Base-by-base conservation (phyloP, 306 rosid species). In the Arachis stenosperma region DNA sequence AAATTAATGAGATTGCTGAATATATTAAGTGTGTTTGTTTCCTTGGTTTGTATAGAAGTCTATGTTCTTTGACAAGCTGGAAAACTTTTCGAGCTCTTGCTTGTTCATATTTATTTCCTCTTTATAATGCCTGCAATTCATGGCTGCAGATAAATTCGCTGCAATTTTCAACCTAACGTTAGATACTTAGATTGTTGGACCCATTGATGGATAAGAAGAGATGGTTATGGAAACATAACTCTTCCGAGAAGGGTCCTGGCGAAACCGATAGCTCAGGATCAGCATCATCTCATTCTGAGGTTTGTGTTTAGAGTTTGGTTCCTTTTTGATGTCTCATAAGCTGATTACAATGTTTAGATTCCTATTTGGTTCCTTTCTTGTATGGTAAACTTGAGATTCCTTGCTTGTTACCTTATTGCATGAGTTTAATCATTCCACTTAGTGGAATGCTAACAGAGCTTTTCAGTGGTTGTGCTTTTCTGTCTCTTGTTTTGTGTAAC, bases 201-300 rank as follows among this genome's bases (percentile, higher is more conserved):
- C 36, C 27, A 9, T 75, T 73, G 78, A 91, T 87, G 89, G 97
- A 94, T 75, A 87, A 84, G 65, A 87, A 90, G 81, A 88, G 83
- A 81, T 91, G 96, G 96, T 82, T 89, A 40, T 87, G 97, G 96
- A 91, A 89, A 86, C 78, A 86, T 68, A 91, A 81, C 76, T 87
- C 91, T 72, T 88, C 96, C 5, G 95, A 90, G 72, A 90, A 80
- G 81, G 86, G 96, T 76, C 66, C 95, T 0, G 88, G 90, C 0
- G 96, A 92, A 84, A 84, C 87, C 68, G 97, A 91, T 46, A 86
- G 97, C 82, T 87, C 93, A 22, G 97, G 90, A 77, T 90, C 99
- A 6, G 79, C 79, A 71, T 88, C 97, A n/a, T 88, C 96, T 3
- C 85, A 87, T 72, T 86, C 92, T 10, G 98, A 84, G 96, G 27